Conservation (phyloP, 192 early-diverging fungal genomes). For the Coemansia sp. region DNA sequence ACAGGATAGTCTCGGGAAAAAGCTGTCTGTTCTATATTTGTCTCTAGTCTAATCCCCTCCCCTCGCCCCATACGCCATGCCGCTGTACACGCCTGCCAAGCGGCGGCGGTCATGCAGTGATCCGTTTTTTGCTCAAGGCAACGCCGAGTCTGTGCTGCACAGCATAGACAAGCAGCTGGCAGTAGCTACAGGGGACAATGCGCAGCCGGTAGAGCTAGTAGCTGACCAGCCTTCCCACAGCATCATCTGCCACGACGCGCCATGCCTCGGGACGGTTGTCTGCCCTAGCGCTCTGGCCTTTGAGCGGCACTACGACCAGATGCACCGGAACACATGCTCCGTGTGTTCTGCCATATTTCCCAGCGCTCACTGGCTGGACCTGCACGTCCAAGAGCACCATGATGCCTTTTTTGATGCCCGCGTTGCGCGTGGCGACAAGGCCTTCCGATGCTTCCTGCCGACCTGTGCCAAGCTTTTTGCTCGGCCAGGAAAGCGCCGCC, state of each 20-base stretch:
- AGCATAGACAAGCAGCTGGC: constrained; percentile 16
- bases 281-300: constrained; percentile 24
- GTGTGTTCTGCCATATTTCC: constrained; percentile 33
- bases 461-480: constrained; percentile 24
- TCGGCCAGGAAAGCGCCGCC: constrained; percentile 17
- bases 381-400: constrained; percentile 46
- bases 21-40: not conserved
- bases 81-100: constrained; percentile 42
- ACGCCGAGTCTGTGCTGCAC: constrained; percentile 25
- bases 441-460: constrained; percentile 32
- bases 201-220: not conserved
- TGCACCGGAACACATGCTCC: constrained; percentile 36
- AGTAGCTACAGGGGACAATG: constrained; percentile 4
- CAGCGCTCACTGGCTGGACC: constrained; percentile 48
- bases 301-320: constrained; percentile 47
- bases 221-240: constrained; percentile 4
- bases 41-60: not conserved
- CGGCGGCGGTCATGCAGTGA: constrained; percentile 30
- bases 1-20: not conserved
- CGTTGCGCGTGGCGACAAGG: constrained; percentile 26
- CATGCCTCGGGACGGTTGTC: constrained; percentile 27
- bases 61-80: not conserved
- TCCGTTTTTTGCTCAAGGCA: constrained; percentile 44
- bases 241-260: constrained; percentile 39
- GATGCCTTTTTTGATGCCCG: constrained; percentile 39